Evolutionary conservation across 306 rosid species (phyloP), one percentile per base, ranked within the genome.

Genomic region (Cucurbita ficifolia): DNA sequence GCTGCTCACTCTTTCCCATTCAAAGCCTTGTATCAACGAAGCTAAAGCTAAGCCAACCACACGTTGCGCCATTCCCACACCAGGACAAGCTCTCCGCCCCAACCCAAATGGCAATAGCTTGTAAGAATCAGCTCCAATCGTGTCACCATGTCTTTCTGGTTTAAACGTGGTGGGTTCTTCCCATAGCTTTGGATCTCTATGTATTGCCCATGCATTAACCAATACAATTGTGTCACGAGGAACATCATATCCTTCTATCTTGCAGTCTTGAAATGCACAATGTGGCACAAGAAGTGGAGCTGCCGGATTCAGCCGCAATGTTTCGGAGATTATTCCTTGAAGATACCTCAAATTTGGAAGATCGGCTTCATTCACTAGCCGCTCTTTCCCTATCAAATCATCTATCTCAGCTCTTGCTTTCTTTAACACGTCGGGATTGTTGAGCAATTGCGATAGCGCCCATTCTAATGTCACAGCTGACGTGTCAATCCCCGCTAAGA

Each of bases 71-170:
- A 64, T 9, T 40, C 71, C 71, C 14, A 40, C 9, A 38, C 71
- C 71, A 40, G 71, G 71, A n/a, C 71, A 64, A 7, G 71, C 51
- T 19, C 71, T 64, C 5, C 71, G 40, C 35, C 71, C 71, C 51
- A n/a, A 5, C 10, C 71, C 71, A 64, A 64, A 64, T 40, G 71
- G 71, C 10, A 64, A 3, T n/a, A 64, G 17, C 42, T 64, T 64
- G 29, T 40, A 64, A 9, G 35, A 64, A 0, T 63, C 70, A n/a
- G 1, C 16, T 39, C 24, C 70, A 38, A 8, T 63, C 50, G 0
- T 16, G 18, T 4, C 18, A 16, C 4, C 4, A 40, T 64, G 71
- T 5, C 71, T 64, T 60, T 60, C 68, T 16, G 68, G 68, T 4
- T 60, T 36, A 60, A 60, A 60, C 0, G 1, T 39, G 0, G 35